Conservation (phyloP, 2,329 filamentous ascomycete genomes). For the Seiridium unicorne region DNA sequence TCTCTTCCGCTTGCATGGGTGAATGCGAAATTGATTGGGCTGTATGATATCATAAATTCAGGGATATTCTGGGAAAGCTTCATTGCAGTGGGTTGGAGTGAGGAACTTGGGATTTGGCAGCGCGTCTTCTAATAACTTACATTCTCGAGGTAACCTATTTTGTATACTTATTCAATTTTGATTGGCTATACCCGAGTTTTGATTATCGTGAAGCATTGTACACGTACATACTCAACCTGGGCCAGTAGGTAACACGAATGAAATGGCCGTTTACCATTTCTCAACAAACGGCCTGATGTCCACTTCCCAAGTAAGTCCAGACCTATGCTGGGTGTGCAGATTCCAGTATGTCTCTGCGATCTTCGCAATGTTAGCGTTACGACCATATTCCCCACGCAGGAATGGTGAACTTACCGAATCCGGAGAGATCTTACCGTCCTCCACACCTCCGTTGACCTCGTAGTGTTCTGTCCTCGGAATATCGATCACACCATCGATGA, state of each 20-base stretch:
- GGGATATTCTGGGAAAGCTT: no score
- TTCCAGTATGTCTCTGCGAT: slow-evolving; percentile 88
- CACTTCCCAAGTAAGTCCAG: slow-evolving; percentile 78
- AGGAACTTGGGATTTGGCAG: no score
- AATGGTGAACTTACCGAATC: slow-evolving; percentile 60
- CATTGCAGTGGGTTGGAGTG: no score
- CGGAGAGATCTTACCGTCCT: slow-evolving; percentile 66
- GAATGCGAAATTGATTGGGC: no score
- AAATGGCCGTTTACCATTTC: slow-evolving; percentile 61
- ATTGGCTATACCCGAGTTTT: neutral
- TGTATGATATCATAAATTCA: no score
- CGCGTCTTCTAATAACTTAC: no score
- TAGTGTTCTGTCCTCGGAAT: slow-evolving; percentile 65
- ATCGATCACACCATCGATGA: slow-evolving; percentile 85
- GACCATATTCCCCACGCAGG: slow-evolving; percentile 12
- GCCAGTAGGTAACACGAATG: neutral
- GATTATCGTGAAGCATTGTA: neutral
- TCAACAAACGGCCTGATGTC: slow-evolving; percentile 79
- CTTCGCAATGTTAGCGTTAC: slow-evolving; percentile 34
- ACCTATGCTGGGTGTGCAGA: slow-evolving; percentile 76
- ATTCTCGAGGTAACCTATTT: no score
- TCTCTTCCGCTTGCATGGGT: no score
- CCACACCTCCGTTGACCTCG: slow-evolving; percentile 40
- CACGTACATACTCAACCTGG: neutral
- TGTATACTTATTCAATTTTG: no score